Conservation (phyloP, 495 filamentous ascomycete genomes). For the Pseudoneurospora amorphoporcata region DNA sequence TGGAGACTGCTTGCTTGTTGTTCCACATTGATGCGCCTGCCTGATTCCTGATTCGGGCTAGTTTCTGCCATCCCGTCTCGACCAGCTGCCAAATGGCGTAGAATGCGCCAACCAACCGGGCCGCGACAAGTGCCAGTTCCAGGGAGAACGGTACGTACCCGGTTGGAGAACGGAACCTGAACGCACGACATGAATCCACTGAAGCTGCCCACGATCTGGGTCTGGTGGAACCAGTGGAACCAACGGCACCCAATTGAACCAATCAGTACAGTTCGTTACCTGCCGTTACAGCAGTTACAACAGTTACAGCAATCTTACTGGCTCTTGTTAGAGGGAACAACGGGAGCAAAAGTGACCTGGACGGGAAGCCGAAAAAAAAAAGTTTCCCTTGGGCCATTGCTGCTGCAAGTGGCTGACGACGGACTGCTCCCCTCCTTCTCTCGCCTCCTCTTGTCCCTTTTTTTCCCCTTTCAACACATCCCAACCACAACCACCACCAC, state of each 20-base stretch:
- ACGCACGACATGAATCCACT: not conserved
- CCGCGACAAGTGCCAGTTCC: not conserved
- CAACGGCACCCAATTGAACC: not conserved
- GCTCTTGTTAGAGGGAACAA: not conserved
- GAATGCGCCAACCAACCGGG: not conserved
- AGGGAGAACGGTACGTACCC: not conserved
- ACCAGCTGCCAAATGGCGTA: not conserved
- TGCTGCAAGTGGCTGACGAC: not conserved
- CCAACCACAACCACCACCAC: not conserved
- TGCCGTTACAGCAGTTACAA: not conserved
- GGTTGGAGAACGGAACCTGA: not conserved
- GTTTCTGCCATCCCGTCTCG: not conserved
- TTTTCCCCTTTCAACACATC: conserved; percentile 14
- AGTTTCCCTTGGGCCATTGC: not conserved
- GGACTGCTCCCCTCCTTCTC: conserved; percentile 11
- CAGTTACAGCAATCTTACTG: not conserved
- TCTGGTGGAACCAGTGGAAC: conserved; percentile 4
- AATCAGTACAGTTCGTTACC: not conserved
- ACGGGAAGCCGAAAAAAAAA: not conserved
- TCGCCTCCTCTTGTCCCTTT: conserved; percentile 16
- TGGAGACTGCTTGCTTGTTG: not conserved
- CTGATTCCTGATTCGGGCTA: too few species aligned
- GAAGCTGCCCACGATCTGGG: conserved; percentile 12
- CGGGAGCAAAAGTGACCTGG: not conserved
- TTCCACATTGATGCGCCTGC: not conserved